A percentile compares a stretch with the other conserved stretches of the same genome.
phyloP scores from a whole-genome alignment of 2,329 filamentous ascomycete species.

The Xylariaceae sp. region DNA sequence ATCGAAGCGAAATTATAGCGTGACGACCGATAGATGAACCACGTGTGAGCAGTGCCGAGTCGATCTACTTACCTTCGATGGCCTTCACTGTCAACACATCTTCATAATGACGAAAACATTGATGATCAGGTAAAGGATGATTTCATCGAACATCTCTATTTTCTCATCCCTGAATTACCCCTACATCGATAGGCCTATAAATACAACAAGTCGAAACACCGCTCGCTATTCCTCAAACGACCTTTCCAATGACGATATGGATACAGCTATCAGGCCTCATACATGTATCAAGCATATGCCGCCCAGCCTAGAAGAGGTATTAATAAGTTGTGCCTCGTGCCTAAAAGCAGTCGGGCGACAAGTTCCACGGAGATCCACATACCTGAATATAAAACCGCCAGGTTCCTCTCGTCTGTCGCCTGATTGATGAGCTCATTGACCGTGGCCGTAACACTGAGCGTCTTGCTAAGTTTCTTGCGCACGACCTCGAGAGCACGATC shows the following conservation, averaged over 20 bases:
- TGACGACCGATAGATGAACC: not conserved
- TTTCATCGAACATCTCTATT: not conserved
- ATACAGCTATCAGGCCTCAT: constrained; percentile 15
- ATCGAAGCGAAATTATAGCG: not conserved
- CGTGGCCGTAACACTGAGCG: constrained; percentile 86
- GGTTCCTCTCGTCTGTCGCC: constrained; percentile 85
- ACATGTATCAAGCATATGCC: constrained; percentile 36
- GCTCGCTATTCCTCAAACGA: not conserved
- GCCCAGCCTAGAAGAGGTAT: constrained; percentile 38
- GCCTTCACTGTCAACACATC: not conserved
- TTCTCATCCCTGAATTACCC: not conserved
- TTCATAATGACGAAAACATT: not conserved
- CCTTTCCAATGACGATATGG: constrained; percentile 7
- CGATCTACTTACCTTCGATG: not conserved
- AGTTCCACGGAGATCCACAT: constrained; percentile 31
- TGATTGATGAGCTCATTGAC: constrained; percentile 97
- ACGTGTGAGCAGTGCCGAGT: too few species aligned
- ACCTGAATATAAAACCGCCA: constrained; percentile 86
- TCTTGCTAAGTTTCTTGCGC: constrained; percentile 92
- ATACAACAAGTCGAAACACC: not conserved
- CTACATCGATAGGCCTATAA: not conserved
- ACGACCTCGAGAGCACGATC: constrained; percentile 90
- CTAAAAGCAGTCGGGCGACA: not conserved
- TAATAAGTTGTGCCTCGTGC: constrained; percentile 10
- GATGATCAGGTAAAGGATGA: not conserved